Conservation (phyloP, 140 eudicot genomes). For the Cichorium intybus region DNA sequence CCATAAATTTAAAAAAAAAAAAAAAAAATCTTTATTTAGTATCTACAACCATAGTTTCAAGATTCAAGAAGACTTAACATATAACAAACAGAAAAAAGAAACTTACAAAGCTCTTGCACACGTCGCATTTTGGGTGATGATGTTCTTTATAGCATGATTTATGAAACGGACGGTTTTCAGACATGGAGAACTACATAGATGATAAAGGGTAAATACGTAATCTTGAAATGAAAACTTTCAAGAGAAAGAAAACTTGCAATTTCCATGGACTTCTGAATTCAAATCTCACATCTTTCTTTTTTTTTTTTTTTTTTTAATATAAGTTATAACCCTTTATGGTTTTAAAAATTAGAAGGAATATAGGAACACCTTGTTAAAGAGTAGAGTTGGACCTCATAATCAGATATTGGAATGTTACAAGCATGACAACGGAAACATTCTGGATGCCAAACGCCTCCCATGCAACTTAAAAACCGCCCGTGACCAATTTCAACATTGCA, state of each 20-base stretch:
- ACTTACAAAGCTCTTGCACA: slow-evolving; percentile 89
- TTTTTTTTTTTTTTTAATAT: not conserved
- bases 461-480: slow-evolving; percentile 87
- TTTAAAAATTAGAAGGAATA: slow-evolving; percentile 13
- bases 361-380: slow-evolving; percentile 25
- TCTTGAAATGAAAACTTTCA: slow-evolving; percentile 10
- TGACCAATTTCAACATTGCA: slow-evolving; percentile 84
- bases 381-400: slow-evolving; percentile 70
- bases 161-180: slow-evolving; percentile 71
- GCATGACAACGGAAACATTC: slow-evolving; percentile 91
- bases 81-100: not conserved
- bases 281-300: not conserved
- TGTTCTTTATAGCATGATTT: slow-evolving; percentile 78
- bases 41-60: not conserved
- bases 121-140: slow-evolving; percentile 91
- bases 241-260: not conserved
- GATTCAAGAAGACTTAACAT: not conserved
- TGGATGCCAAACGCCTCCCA: slow-evolving; percentile 99
- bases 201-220: slow-evolving; percentile 15
- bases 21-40: not conserved
- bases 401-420: slow-evolving; percentile 78
- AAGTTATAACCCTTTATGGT: slow-evolving; percentile 13
- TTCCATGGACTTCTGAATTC: slow-evolving; percentile 15
- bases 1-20: not conserved
- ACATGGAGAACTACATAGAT: slow-evolving; percentile 69